Conservation (phyloP, 805 yeast genomes). For the Komagataella ulmi region DNA sequence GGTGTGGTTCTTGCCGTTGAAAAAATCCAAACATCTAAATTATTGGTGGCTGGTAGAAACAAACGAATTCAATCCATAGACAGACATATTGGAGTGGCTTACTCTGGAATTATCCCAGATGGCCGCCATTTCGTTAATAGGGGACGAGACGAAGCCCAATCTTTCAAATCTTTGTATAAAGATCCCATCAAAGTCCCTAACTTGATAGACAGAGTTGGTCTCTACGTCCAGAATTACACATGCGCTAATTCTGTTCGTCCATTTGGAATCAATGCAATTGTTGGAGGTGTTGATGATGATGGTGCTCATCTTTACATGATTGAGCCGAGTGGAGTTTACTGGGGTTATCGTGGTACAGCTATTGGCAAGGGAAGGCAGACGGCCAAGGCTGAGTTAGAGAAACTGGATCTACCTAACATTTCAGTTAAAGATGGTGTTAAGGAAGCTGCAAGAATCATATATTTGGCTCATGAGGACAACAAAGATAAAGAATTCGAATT, state of each 20-base stretch:
- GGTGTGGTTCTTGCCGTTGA: constrained; percentile 98
- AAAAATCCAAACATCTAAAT: constrained; percentile 74
- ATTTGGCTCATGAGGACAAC: constrained; percentile 92
- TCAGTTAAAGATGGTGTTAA: constrained; percentile 75
- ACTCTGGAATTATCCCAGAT: constrained; percentile 92
- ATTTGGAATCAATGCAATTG: constrained; percentile 83
- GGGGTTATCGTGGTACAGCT: constrained; percentile 98
- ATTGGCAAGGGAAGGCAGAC: constrained; percentile 97
- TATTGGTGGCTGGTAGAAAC: constrained; percentile 82
- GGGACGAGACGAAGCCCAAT: constrained; percentile 83
- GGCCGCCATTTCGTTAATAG: constrained; percentile 88
- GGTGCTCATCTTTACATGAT: constrained; percentile 93
- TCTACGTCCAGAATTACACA: constrained; percentile 90
- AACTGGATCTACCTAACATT: constrained; percentile 60
- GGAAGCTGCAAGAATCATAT: constrained; percentile 87
- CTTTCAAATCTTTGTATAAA: constrained; percentile 67
- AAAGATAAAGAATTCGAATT: constrained; percentile 95
- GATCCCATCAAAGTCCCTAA: constrained; percentile 69
- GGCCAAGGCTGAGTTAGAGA: constrained; percentile 95
- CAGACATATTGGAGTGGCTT: constrained; percentile 86
- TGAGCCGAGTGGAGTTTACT: constrained; percentile 92
- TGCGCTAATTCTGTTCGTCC: constrained; percentile 96
- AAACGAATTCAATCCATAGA: constrained; percentile 88
- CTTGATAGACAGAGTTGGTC: constrained; percentile 76
- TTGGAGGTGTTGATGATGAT: constrained; percentile 85